phyloP scores from a whole-genome alignment of 2,329 filamentous ascomycete species.

The Camillea tinctor region DNA sequence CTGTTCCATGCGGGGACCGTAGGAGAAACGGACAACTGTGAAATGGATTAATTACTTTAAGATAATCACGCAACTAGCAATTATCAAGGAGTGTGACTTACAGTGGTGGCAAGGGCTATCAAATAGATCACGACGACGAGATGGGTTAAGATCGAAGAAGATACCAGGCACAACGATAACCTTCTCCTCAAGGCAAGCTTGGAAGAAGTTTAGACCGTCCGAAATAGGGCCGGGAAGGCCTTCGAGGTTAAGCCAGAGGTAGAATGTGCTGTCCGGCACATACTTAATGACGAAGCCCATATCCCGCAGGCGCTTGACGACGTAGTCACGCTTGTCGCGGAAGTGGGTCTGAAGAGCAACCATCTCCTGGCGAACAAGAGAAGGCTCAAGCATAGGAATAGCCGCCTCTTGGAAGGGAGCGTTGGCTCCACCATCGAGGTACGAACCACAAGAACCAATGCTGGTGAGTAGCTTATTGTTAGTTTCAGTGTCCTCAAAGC shows the following conservation, averaged over 20 bases:
- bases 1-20: slow-evolving; percentile 78
- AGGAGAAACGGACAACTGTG: slow-evolving; percentile 73
- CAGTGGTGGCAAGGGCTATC: slow-evolving; percentile 91
- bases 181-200: slow-evolving; percentile 88
- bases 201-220: slow-evolving; percentile 95
- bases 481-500: slow-evolving; percentile 1
- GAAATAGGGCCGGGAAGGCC: slow-evolving; percentile 76
- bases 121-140: slow-evolving; percentile 84
- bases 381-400: slow-evolving; percentile 87
- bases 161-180: slow-evolving; percentile 96
- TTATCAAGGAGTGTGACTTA: slow-evolving; percentile 16
- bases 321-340: slow-evolving; percentile 87
- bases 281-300: slow-evolving; percentile 88
- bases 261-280: slow-evolving; percentile 90
- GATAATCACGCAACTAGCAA: not conserved
- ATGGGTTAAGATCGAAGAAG: slow-evolving; percentile 95
- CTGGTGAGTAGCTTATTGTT: slow-evolving; percentile 29
- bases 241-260: slow-evolving; percentile 72
- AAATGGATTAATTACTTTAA: not conserved
- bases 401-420: slow-evolving; percentile 95
- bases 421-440: slow-evolving; percentile 91
- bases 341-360: slow-evolving; percentile 85
- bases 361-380: slow-evolving; percentile 81
- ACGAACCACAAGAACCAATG: slow-evolving; percentile 87
- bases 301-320: slow-evolving; percentile 71